A percentile compares a stretch with the other conserved stretches of the same genome.
phyloP scores from a whole-genome alignment of 2,329 filamentous ascomycete genomes.

The Colletotrichum sp. region DNA sequence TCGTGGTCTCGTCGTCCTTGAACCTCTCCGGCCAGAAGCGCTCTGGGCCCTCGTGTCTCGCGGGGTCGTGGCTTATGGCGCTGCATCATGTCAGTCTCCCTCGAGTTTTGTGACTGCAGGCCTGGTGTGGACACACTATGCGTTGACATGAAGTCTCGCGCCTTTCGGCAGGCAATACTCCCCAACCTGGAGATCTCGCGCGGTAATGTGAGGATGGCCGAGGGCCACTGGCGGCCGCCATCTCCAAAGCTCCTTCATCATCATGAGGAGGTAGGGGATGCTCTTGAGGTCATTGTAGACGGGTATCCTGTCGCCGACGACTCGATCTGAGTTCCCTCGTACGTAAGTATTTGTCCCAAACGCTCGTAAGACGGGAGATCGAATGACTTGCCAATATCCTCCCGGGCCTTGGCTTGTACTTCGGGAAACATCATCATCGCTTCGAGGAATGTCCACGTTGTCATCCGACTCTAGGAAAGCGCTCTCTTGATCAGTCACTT shows the following conservation, averaged over 20 bases:
- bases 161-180: not conserved
- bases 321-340: not conserved
- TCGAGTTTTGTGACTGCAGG: fast-evolving
- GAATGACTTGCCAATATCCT: not conserved
- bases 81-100: not conserved
- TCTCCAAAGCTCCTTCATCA: constrained; percentile 2
- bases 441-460: not conserved
- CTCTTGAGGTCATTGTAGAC: not conserved
- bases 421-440: not conserved
- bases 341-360: not conserved
- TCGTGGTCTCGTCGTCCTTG: not conserved
- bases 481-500: not conserved
- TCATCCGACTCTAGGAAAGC: not conserved
- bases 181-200: not conserved
- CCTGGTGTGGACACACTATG: not conserved
- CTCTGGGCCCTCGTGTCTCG: not conserved
- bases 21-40: not conserved
- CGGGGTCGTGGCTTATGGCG: not conserved
- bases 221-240: not conserved
- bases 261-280: not conserved
- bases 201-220: not conserved
- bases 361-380: not conserved
- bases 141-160: not conserved
- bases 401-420: not conserved
- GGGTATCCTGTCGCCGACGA: not conserved